Evolutionary conservation across 1,284 basidiomycete genomes (phyloP).

Genomic region (Erythrobasidium hasegawianum): DNA sequence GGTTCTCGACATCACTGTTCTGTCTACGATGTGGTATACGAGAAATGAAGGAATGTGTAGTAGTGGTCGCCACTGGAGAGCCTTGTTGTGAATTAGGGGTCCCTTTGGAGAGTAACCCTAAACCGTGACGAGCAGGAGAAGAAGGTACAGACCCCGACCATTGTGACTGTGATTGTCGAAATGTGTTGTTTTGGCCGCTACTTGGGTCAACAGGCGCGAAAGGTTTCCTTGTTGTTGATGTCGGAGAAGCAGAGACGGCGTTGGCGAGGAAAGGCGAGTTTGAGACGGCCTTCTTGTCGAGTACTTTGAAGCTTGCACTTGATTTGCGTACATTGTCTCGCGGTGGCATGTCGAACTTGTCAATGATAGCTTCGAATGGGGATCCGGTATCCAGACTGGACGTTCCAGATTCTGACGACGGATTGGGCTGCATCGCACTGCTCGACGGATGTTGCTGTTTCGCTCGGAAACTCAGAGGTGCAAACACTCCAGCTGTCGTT

Average conservation of each 20-base stretch:
- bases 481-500: background rate
- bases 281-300: conserved; percentile 34
- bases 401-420: conserved; percentile 14
- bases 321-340: conserved; percentile 25
- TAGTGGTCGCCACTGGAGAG: background rate
- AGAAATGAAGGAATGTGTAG: background rate
- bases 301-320: conserved; percentile 20
- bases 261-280: conserved; percentile 34
- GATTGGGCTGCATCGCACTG: conserved; percentile 13
- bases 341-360: conserved; percentile 22
- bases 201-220: conserved; percentile 19
- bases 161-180: background rate
- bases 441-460: conserved; percentile 3
- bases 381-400: conserved; percentile 21
- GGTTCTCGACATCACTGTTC: conserved; percentile 32
- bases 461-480: conserved; percentile 25
- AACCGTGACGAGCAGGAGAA: conserved; percentile 11
- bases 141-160: conserved; percentile 11
- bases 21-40: conserved; percentile 3
- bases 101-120: conserved; percentile 15
- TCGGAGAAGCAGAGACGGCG: conserved; percentile 8
- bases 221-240: conserved; percentile 13
- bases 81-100: background rate
- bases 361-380: conserved; percentile 25
- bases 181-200: conserved; percentile 4